phyloP scores from a whole-genome alignment of 176 grass and related monocot species.

The Bonia amplexicaulis region DNA sequence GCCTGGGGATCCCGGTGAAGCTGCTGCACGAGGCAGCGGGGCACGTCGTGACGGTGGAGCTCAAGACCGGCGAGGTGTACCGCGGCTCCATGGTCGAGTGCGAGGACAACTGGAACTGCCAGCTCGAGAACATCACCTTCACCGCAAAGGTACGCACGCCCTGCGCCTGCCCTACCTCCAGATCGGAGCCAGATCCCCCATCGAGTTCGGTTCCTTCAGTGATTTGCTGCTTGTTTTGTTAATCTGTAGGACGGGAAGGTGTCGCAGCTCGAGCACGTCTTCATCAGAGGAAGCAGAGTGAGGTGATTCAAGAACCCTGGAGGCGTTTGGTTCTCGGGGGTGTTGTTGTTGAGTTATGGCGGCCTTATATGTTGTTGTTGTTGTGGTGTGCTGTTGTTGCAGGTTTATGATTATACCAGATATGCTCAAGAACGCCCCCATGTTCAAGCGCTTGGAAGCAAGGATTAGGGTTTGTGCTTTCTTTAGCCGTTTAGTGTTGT shows the following conservation, averaged over 20 bases:
- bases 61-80: slow-evolving; percentile 80
- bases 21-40: slow-evolving; percentile 89
- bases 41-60: slow-evolving; percentile 89
- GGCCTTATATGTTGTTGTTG: not conserved
- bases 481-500: not conserved
- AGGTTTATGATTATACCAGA: slow-evolving; percentile 75
- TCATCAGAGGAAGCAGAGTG: slow-evolving; percentile 62
- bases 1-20: slow-evolving; percentile 90
- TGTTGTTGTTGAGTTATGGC: not conserved
- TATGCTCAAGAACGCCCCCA: slow-evolving; percentile 70
- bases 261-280: slow-evolving; percentile 57
- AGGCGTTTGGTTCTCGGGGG: not conserved
- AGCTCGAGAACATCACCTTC: slow-evolving; percentile 70
- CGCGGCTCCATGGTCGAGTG: slow-evolving; percentile 60
- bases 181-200: slow-evolving; percentile 17
- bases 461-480: slow-evolving; percentile 37
- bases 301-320: slow-evolving; percentile 24
- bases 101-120: slow-evolving; percentile 92
- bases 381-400: not conserved
- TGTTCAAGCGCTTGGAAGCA: slow-evolving; percentile 63
- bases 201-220: not conserved
- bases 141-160: slow-evolving; percentile 44
- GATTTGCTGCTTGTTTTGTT: not conserved
- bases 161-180: not conserved
- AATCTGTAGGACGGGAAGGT: slow-evolving; percentile 63